A percentile compares a stretch with the other conserved stretches of the same genome.
Conservation (phyloP, 2,329 filamentous ascomycete species). For the Microdochium paspali region DNA sequence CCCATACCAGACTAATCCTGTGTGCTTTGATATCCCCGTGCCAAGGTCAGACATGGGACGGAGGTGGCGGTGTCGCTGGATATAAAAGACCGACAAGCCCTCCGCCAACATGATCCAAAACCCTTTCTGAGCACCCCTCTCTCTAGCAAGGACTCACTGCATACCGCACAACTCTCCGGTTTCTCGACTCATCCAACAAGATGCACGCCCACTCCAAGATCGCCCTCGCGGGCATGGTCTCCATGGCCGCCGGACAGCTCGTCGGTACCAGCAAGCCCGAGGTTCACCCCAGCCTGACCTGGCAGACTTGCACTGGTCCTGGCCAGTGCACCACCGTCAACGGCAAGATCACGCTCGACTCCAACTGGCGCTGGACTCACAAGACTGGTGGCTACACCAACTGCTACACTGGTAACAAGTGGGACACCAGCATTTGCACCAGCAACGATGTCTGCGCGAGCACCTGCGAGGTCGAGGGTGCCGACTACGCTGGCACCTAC, state of each 20-base stretch:
- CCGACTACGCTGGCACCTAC: slow-evolving; percentile 34
- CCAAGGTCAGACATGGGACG: not conserved
- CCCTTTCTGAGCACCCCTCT: not conserved
- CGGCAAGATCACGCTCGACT: slow-evolving; percentile 37
- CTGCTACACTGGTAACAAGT: slow-evolving; percentile 38
- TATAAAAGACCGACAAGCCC: not conserved
- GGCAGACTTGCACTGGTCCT: slow-evolving; percentile 33
- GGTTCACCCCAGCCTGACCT: slow-evolving; percentile 35
- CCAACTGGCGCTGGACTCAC: slow-evolving; percentile 46
- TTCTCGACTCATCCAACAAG: not conserved
- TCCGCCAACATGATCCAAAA: not conserved
- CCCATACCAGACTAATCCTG: not conserved
- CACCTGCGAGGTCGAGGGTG: slow-evolving; percentile 35
- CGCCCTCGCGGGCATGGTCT: slow-evolving; percentile 24
- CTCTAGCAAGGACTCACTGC: not conserved
- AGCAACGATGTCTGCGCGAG: slow-evolving; percentile 28
- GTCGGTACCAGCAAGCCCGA: slow-evolving; percentile 30
- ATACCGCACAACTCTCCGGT: not conserved
- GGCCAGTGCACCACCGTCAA: slow-evolving; percentile 32
- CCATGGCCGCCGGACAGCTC: slow-evolving; percentile 29
- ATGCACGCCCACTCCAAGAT: slow-evolving; percentile 6
- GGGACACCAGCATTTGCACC: slow-evolving; percentile 25
- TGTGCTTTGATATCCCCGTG: not conserved
- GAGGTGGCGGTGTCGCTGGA: not conserved
- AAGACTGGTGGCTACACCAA: slow-evolving; percentile 29